These are phyloP conservation scores for Nyctanthes arbortristis DNA, from an alignment of 257 asterid genomes.

Conservation along the genomic window DNA sequence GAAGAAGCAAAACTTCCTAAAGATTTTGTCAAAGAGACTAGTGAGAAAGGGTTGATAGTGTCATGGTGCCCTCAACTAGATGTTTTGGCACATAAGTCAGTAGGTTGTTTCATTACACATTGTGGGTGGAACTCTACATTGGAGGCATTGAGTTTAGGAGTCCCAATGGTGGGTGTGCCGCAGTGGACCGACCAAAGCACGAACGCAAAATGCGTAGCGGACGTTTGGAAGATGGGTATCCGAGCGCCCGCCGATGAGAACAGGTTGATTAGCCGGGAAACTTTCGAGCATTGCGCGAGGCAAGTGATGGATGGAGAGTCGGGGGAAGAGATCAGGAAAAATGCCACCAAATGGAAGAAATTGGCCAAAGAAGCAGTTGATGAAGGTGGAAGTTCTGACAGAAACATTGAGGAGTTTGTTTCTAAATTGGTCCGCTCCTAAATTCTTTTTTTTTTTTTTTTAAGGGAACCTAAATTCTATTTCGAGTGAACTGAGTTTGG, in stretches of 20 bases:
- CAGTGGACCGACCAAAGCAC: conserved; percentile 41
- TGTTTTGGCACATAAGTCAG: conserved; percentile 29
- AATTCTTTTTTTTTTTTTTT: too few relatives aligned
- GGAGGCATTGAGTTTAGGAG: conserved; percentile 39
- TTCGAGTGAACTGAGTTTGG: too few relatives aligned
- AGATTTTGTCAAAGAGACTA: conserved; percentile 20
- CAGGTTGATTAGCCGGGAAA: conserved; percentile 30
- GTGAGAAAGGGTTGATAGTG: conserved; percentile 30
- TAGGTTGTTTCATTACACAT: conserved; percentile 35
- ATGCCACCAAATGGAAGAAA: conserved; percentile 35
- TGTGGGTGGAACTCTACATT: conserved; percentile 45
- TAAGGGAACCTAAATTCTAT: too few relatives aligned
- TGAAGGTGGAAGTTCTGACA: conserved; percentile 42
- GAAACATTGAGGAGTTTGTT: conserved; percentile 31
- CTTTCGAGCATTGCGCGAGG: conserved; percentile 23
- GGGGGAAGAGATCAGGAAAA: conserved; percentile 28
- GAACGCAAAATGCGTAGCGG: conserved; percentile 31
- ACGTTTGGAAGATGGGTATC: conserved; percentile 38
- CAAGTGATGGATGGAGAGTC: conserved; percentile 34
- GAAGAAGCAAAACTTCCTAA: conserved; percentile 35
- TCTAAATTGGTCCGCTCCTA: background rate
- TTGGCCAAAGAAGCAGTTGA: conserved; percentile 29
- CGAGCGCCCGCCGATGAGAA: conserved; percentile 11
- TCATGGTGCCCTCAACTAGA: conserved; percentile 43
- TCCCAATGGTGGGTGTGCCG: conserved; percentile 41